Percentiles rank a stretch among this genome's conserved stretches.
Conservation (phyloP, 345 rosid genomes). For the Linum usitatissimum region DNA sequence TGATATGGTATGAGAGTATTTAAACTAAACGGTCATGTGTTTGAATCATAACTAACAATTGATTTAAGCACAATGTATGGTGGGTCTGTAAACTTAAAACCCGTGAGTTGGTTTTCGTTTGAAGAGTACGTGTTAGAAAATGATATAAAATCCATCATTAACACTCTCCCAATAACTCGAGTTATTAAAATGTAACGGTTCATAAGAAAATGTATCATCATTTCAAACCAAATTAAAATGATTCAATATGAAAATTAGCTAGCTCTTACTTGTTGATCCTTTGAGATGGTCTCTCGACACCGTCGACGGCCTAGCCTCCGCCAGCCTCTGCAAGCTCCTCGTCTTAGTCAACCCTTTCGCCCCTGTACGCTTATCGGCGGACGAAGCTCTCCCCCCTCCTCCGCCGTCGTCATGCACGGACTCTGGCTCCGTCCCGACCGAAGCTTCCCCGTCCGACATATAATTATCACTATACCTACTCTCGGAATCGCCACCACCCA, state of each 20-base stretch:
- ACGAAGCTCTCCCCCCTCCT: constrained; percentile 4
- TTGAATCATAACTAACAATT: too few relatives aligned
- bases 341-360: constrained; percentile 3
- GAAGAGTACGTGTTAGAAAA: too few relatives aligned
- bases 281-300: constrained; percentile 13
- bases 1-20: too few relatives aligned
- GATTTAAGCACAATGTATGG: too few relatives aligned
- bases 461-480: constrained; percentile 22
- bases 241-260: too few relatives aligned
- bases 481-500: constrained; percentile 21
- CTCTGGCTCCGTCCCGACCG: constrained; percentile 37
- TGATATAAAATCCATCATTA: too few relatives aligned
- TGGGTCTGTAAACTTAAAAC: too few relatives aligned
- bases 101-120: too few relatives aligned
- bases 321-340: constrained; percentile 26
- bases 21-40: too few relatives aligned
- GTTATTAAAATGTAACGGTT: too few relatives aligned
- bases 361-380: background rate
- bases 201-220: too few relatives aligned
- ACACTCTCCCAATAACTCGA: too few relatives aligned
- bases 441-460: constrained; percentile 32
- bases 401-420: constrained; percentile 29
- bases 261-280: constrained; percentile 29
- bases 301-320: constrained; percentile 14
- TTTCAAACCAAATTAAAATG: background rate